A percentile compares a stretch with the other conserved stretches of the same genome.
Conservation (phyloP, 352 stramenopile genomes). For the Elongisporangium anandrum region DNA sequence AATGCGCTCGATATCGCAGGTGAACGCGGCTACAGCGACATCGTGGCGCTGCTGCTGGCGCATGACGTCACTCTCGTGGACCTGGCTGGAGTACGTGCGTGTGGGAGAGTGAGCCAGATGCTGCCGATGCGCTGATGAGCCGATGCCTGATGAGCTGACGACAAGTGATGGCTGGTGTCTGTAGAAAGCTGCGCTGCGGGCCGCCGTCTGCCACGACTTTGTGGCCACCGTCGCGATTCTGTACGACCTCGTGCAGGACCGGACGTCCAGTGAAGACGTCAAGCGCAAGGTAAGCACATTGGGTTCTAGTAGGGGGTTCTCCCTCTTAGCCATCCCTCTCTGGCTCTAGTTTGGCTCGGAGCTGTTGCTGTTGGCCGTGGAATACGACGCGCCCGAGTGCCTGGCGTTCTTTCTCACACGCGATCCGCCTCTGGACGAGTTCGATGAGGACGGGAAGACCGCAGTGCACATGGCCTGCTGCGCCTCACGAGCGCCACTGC, state of each 20-base stretch:
- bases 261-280: not conserved
- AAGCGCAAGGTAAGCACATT: not conserved
- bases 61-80: not conserved
- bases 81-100: not conserved
- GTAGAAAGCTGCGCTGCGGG: not conserved
- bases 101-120: not conserved
- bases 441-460: not conserved
- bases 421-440: not conserved
- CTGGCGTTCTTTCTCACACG: slow-evolving; percentile 1
- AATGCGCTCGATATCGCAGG: slow-evolving; percentile 33
- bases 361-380: slow-evolving; percentile 4
- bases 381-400: slow-evolving; percentile 5
- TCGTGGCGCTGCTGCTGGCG: slow-evolving; percentile 24
- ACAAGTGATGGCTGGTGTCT: not conserved
- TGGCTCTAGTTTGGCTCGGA: not conserved
- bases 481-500: not conserved
- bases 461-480: slow-evolving; percentile 1
- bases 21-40: slow-evolving; percentile 33
- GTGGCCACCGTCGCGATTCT: not conserved
- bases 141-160: no score
- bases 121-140: not conserved
- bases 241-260: not conserved
- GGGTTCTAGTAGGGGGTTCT: no score
- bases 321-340: not conserved
- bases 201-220: not conserved